Percentiles rank a stretch among this genome's conserved stretches.
phyloP scores from a whole-genome alignment of 2,329 filamentous ascomycete species.

The Sporothrix brasiliensis region DNA sequence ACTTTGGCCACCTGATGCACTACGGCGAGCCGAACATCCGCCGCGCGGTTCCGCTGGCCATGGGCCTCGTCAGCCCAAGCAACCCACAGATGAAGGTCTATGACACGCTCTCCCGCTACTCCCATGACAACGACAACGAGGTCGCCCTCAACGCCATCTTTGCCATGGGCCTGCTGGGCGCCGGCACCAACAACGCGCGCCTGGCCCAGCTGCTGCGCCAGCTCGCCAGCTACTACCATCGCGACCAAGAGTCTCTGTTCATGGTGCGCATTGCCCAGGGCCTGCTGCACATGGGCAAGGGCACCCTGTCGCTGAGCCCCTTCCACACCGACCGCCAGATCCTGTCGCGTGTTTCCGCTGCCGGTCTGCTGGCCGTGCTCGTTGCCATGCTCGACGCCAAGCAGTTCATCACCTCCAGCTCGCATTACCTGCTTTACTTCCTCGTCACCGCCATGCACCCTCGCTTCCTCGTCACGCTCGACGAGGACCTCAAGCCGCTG shows the following conservation, averaged over 20 bases:
- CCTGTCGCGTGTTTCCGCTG: constrained; percentile 85
- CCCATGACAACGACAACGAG: constrained; percentile 97
- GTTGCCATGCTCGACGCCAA: constrained; percentile 96
- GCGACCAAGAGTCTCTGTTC: constrained; percentile 93
- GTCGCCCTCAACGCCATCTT: constrained; percentile 99
- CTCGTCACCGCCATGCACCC: constrained; percentile 96
- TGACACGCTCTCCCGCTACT: constrained; percentile 95
- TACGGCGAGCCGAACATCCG: constrained; percentile 97
- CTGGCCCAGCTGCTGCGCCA: constrained; percentile 92
- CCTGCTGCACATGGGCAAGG: constrained; percentile 98
- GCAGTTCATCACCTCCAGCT: constrained; percentile 68
- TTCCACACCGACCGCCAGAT: constrained; percentile 99
- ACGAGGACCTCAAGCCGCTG: constrained; percentile 90
- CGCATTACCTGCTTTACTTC: constrained; percentile 96
- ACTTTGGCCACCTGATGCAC: constrained; percentile 98
- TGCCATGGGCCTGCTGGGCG: constrained; percentile 95
- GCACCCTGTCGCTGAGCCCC: constrained; percentile 92
- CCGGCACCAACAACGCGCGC: constrained; percentile 96
- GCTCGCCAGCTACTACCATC: constrained; percentile 96
- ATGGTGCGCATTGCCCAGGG: constrained; percentile 99
- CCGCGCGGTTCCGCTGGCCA: constrained; percentile 90
- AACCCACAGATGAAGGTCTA: constrained; percentile 99
- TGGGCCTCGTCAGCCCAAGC: constrained; percentile 94
- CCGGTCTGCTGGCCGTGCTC: constrained; percentile 85
- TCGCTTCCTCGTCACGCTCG: constrained; percentile 91